Evolutionary conservation across 1,139 yeast genomes (phyloP).

Genomic region (Blastobotrys niveus): DNA sequence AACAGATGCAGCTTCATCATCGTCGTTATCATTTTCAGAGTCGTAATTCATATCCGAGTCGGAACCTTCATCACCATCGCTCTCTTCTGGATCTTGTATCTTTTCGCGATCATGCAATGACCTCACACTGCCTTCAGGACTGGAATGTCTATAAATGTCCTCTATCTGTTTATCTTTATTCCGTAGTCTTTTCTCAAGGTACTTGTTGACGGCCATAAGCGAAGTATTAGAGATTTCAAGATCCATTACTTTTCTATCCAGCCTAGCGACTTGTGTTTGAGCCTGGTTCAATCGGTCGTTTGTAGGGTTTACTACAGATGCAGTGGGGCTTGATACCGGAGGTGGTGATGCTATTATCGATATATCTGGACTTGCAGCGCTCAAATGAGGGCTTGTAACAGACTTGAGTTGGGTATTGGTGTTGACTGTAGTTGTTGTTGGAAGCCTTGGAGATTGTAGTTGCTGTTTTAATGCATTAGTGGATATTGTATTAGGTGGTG

Average conservation of each 20-base stretch:
- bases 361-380: neutral
- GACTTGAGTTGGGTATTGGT: neutral
- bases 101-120: neutral
- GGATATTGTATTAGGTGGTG: neutral
- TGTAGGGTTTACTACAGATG: constrained; percentile 1
- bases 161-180: constrained; percentile 14
- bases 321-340: neutral
- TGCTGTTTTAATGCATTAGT: neutral
- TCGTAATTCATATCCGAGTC: constrained; percentile 17
- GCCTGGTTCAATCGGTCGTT: constrained; percentile 1
- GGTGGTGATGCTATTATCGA: neutral
- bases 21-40: constrained; percentile 11
- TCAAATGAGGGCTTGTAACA: no score
- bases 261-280: constrained; percentile 19
- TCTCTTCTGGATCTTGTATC: neutral
- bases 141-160: no score
- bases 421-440: neutral
- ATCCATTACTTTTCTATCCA: constrained; percentile 29
- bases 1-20: neutral
- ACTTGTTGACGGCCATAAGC: constrained; percentile 27
- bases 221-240: constrained; percentile 31
- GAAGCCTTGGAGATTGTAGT: neutral
- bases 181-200: constrained; percentile 26
- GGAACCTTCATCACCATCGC: constrained; percentile 10
- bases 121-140: no score